phyloP scores from a whole-genome alignment of 805 yeast genomes.

The Hyphopichia homilentoma region DNA sequence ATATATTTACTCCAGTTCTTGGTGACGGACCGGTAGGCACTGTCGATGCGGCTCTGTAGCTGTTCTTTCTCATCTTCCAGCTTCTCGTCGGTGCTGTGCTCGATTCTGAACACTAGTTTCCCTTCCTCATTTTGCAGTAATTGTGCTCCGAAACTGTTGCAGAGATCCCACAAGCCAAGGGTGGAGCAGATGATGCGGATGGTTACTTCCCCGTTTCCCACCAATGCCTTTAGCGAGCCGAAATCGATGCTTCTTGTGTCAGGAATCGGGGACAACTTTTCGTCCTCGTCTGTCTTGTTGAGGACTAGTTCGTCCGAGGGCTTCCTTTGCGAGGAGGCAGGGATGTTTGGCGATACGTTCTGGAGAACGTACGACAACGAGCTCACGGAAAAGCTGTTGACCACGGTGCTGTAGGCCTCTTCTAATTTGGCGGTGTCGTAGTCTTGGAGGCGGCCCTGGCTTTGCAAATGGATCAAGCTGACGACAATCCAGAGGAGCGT shows the following conservation, averaged over 20 bases:
- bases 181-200: constrained; percentile 30
- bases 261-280: neutral
- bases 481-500: constrained; percentile 1
- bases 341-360: constrained; percentile 9
- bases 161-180: constrained; percentile 35
- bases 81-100: constrained; percentile 1
- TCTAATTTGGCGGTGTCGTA: constrained; percentile 1
- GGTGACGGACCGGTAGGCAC: constrained; percentile 10
- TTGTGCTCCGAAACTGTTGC: constrained; percentile 11
- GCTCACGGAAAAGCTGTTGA: constrained; percentile 6
- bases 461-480: neutral
- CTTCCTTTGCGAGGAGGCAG: no score
- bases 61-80: constrained; percentile 1
- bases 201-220: constrained; percentile 18
- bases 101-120: neutral
- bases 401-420: constrained; percentile 4
- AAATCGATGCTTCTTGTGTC: constrained; percentile 6
- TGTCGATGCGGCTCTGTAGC: constrained; percentile 9
- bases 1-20: constrained; percentile 23
- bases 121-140: constrained; percentile 4
- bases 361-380: constrained; percentile 11
- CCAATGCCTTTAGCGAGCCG: constrained; percentile 11
- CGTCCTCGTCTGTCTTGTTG: constrained; percentile 2
- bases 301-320: constrained; percentile 3
- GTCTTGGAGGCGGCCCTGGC: neutral